phyloP scores from a whole-genome alignment of 2,329 filamentous ascomycete species.

The Fusarium tricinctum region DNA sequence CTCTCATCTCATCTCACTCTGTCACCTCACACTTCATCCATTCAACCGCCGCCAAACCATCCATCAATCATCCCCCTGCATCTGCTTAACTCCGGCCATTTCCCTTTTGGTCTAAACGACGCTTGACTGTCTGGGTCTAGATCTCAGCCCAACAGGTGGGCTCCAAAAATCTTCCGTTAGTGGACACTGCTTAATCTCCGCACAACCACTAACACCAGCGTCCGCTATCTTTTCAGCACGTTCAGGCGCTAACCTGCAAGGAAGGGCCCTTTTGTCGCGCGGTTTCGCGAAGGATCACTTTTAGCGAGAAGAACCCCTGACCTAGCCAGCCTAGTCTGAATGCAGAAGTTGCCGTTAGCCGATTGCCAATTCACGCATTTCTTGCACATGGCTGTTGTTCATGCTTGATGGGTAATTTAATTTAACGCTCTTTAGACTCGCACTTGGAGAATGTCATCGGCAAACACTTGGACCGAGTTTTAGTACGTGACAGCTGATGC shows the following conservation, averaged over 20 bases:
- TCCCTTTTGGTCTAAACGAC: constrained; percentile 27
- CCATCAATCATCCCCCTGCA: constrained; percentile 15
- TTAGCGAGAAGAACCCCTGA: constrained; percentile 20
- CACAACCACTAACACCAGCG: neutral
- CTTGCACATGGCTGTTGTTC: constrained; percentile 8
- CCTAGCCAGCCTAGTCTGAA: constrained; percentile 13
- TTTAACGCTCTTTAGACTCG: neutral
- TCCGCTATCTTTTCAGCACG: neutral
- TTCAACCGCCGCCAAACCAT: neutral
- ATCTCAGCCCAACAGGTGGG: neutral
- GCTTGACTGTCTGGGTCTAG: neutral
- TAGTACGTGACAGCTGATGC: neutral
- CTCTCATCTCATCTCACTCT: neutral
- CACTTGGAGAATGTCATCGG: neutral
- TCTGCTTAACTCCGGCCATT: constrained; percentile 34
- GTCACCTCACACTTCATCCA: neutral
- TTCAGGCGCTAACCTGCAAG: constrained; percentile 5
- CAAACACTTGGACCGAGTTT: neutral
- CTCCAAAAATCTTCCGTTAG: neutral
- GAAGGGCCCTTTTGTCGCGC: constrained; percentile 36
- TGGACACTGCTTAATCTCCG: fast-evolving
- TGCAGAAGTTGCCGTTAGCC: constrained; percentile 23
- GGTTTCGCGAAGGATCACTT: constrained; percentile 7
- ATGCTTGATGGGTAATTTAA: constrained; percentile 14
- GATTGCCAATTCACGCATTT: neutral